Conservation (phyloP, 2,329 filamentous ascomycete genomes). For the Microdochium paspali region DNA sequence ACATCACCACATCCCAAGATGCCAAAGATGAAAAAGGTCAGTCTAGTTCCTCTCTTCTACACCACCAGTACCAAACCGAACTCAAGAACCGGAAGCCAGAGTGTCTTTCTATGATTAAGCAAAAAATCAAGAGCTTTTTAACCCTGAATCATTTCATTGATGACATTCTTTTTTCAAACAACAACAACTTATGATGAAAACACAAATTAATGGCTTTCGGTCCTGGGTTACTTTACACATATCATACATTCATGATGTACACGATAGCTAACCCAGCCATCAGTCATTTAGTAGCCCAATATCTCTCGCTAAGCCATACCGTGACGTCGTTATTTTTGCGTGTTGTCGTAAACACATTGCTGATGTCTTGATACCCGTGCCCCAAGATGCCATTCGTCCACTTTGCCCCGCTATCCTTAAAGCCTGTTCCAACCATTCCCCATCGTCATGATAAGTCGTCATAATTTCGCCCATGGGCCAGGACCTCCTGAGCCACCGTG, state of each 20-base stretch:
- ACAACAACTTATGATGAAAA: conserved; percentile 49
- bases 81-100: too few relatives aligned
- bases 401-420: too few relatives aligned
- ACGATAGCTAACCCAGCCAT: not conserved
- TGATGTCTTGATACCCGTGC: too few relatives aligned
- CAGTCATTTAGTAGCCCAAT: not conserved
- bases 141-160: conserved; percentile 48
- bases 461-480: conserved; percentile 20
- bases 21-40: too few relatives aligned
- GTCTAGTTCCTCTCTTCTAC: conserved; percentile 3
- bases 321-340: too few relatives aligned
- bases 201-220: conserved; percentile 10
- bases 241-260: not conserved
- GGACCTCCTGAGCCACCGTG: conserved; percentile 50
- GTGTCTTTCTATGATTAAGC: conserved; percentile 46
- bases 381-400: too few relatives aligned
- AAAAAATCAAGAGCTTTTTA: conserved; percentile 56
- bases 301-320: not conserved
- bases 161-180: conserved; percentile 43
- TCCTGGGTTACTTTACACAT: conserved; percentile 9
- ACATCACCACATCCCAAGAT: too few relatives aligned
- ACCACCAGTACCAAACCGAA: not conserved
- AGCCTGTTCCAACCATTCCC: too few relatives aligned
- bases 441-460: too few relatives aligned
- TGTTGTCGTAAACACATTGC: too few relatives aligned